Conservation (phyloP, 2,329 filamentous ascomycete genomes). For the Fusarium torreyae region DNA sequence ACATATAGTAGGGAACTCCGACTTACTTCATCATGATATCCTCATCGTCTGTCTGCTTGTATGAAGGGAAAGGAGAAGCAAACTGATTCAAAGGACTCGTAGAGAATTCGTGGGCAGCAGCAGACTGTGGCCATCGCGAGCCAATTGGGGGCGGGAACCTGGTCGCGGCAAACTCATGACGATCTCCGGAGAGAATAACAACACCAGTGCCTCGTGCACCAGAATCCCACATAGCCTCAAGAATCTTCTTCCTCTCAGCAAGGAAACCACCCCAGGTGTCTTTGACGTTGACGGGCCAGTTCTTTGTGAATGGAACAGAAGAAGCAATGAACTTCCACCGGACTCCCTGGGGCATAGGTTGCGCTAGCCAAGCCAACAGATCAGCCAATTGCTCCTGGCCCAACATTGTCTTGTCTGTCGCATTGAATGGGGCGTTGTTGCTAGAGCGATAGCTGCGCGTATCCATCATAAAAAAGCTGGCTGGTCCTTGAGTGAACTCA, state of each 20-base stretch:
- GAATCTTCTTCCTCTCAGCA: conserved; percentile 80
- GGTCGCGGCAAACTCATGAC: conserved; percentile 97
- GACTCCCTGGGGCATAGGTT: conserved; percentile 81
- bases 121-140: conserved; percentile 73
- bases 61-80: conserved; percentile 87
- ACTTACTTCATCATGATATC: conserved; percentile 89
- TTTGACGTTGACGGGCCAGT: conserved; percentile 89
- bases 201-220: conserved; percentile 83
- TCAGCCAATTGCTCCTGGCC: conserved; percentile 84
- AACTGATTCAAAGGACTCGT: conserved; percentile 95
- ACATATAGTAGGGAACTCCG: neutral
- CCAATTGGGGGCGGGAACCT: conserved; percentile 75
- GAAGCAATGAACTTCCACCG: conserved; percentile 95
- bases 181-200: conserved; percentile 88
- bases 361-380: conserved; percentile 81
- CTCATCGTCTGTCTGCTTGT: conserved; percentile 83
- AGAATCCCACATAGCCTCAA: conserved; percentile 94
- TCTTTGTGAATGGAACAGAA: conserved; percentile 96
- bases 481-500: conserved; percentile 89
- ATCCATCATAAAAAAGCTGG: conserved; percentile 94
- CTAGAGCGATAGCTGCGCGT: conserved; percentile 88
- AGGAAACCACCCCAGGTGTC: conserved; percentile 98
- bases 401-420: conserved; percentile 86
- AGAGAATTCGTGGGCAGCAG: conserved; percentile 89
- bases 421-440: conserved; percentile 71